Base-by-base conservation (phyloP, 176 grass and related monocot species). In the Oryza glaberrima region DNA sequence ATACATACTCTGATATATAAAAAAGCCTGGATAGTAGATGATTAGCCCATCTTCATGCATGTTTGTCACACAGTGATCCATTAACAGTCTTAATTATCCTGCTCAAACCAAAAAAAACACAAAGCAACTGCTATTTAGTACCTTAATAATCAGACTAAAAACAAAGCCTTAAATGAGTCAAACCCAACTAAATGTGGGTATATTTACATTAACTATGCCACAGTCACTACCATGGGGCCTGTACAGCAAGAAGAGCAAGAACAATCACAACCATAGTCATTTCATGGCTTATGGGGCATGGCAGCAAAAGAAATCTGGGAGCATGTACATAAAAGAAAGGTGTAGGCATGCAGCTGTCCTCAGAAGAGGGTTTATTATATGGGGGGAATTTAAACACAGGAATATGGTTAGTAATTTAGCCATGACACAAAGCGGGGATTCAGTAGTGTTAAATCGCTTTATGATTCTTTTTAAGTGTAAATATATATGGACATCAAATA, bases 131-230 rank as follows among this genome's bases (percentile, higher is more conserved):
- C 28, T 28, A 28, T 28, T 28, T 28, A 28, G 28, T 28, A 28
- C 28, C 28, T 28, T 28, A 28, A 28, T 28, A 28, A 28, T 28
- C 28, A 28, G 28, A 28, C 28, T 28, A 28, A 28, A 28, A 28
- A 28, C 28, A 28, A 28, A 28, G 28, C 28, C 28, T 28, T 28
- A 28, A 28, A 28, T 28, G 28, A 28, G 28, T 28, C 28, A 28
- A 28, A 28, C 28, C 28, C 28, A 28, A 28, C 28, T 28, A 28
- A 28, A 28, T 52, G 96, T 98, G 78, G 96, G 96, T 90, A 98
- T 98, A 45, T 98, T 98, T 74, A 98, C 93, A 73, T 98, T 98
- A 68, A 96, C 86, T 83, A 98, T 98, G 74, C 96, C 96, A 86
- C 96, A 98, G 69, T 98, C 96, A 47, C 96, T 98, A 28, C 96